A percentile compares a stretch with the other conserved stretches of the same genome.
These are phyloP conservation scores for Pseudogymnoascus sp. DNA, from an alignment of 2,329 filamentous ascomycete genomes.

Conservation along the genomic window DNA sequence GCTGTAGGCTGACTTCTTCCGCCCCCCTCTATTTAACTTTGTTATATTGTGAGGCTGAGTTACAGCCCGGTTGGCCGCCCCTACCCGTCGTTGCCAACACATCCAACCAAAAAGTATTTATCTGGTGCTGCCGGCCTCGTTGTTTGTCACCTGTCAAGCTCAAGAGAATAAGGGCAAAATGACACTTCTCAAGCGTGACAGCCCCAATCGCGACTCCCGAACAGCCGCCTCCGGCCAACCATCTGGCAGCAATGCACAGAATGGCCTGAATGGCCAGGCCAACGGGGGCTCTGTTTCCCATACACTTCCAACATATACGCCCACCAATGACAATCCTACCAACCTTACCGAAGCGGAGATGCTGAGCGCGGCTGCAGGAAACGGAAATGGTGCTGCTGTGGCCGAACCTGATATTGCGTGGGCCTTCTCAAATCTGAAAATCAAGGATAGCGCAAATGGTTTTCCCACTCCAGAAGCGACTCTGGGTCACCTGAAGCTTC, in stretches of 20 bases:
- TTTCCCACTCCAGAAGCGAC: constrained; percentile 48
- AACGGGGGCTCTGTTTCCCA: neutral
- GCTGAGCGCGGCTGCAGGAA: neutral
- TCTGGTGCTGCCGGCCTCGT: neutral
- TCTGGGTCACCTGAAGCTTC: constrained; percentile 65
- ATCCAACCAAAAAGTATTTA: neutral
- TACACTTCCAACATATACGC: neutral
- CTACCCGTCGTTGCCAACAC: neutral
- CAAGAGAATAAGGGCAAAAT: neutral
- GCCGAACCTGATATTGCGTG: constrained; percentile 8
- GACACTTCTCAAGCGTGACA: neutral
- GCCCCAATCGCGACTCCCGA: neutral
- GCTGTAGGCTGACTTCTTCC: neutral
- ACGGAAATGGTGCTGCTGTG: neutral
- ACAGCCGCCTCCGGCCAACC: neutral
- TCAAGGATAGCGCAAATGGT: constrained; percentile 26
- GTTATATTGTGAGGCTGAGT: neutral
- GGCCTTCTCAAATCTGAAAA: constrained; percentile 33
- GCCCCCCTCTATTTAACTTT: neutral
- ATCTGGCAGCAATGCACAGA: neutral
- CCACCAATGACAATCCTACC: neutral
- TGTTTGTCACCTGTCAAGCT: neutral
- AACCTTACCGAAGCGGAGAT: constrained; percentile 2
- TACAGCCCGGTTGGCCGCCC: neutral
- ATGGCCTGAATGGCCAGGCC: neutral